Evolutionary conservation across 2,329 filamentous ascomycete species (phyloP), one percentile per base, ranked within the genome.

Genomic region (Botrytis aclada): DNA sequence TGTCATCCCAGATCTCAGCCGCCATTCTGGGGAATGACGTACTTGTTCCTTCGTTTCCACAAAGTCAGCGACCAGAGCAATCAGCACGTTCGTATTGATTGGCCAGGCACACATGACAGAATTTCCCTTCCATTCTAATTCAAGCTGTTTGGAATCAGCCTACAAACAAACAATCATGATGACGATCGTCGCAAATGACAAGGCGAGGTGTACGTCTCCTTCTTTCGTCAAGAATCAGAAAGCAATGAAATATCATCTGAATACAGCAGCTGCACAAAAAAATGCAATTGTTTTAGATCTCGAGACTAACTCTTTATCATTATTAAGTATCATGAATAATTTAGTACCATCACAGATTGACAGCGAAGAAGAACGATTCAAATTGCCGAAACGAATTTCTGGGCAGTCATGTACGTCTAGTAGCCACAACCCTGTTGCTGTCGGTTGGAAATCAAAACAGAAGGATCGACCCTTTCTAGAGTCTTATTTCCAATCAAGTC

Each of bases 341-440:
- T 37, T 32, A 32, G 9, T 25, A 4, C 0, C 2, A n/a, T n/a
- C 9, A 41, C 2, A 16, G 10, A 56, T 54, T 29, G 4, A 18
- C 25, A 41, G 9, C 16, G 47, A 34, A 56, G 16, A 9, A 18
- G 14, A 39, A 37, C 54, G 4, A 3, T 8, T 54, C 29, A 12
- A 29, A 41, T 22, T 16, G 39, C 7, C 9, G 20, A 22, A 29
- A 12, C n/a, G 10, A 12, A 1, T 32, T 56, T 1, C 37, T 1
- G 12, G 22, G 18, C 10, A 41, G 4, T n/a, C 3, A 41, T 41
- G 16, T 43, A 1, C 10, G 3, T 29, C 37, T 39, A 71, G n/a
- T 71, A 71, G 12, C 69, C 69, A 39, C 69, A 71, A 4, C 43
- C 58, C 34, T 54, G 34, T 25, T 71, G 56, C 37, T 51, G 41